Base-by-base conservation (phyloP, 768 basidiomycete species). In the Strobilomyces dryophilus region DNA sequence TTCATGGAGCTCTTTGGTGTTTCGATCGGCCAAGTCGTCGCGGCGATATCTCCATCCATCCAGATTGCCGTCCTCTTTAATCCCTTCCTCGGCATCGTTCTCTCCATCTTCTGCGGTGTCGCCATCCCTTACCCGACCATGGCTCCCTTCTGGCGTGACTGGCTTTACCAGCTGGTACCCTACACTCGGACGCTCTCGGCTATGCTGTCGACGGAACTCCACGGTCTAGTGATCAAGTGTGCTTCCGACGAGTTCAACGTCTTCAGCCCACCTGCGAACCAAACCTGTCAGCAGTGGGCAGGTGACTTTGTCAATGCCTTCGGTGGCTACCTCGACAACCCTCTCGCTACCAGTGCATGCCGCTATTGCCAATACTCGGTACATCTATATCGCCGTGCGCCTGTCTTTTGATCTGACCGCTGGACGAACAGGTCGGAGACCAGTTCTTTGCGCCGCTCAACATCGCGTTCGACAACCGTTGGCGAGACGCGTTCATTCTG, bases 51-150 rank as follows among this genome's bases (percentile, higher is more conserved):
- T 1, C 90, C 92, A 0, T 82, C 84, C 43, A 79, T 93, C 47
- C 83, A 87, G 63, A 81, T 89, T 36, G 89, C 89, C 10, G 87
- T 87, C 7, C 71, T 92, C 51, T 86, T 85, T 73, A 92, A 89
- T 66, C 90, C 91, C 2, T 86, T 89, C 76, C 55, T 91, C 45
- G 73, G 77, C 40, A 66, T 85, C 31, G 73, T 86, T 36, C 79
- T 91, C 47, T 70, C 79, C 5, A 78, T 83, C 15, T 92, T 92
- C 79, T 89, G 87, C 59, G 91, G 91, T 64, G 87, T 91, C 15
- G 85, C 86, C 1, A 81, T 91, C 50, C 88, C 87, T 0, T 85
- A 79, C 52, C 79, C 83, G 0, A 76, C 76, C 5, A 68, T 91
- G 66, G 75, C 77, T 10, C 64, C 66, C 27, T 90, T 89, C 76